Conservation (phyloP, 768 basidiomycete species). For the Sarcodon sp. region DNA sequence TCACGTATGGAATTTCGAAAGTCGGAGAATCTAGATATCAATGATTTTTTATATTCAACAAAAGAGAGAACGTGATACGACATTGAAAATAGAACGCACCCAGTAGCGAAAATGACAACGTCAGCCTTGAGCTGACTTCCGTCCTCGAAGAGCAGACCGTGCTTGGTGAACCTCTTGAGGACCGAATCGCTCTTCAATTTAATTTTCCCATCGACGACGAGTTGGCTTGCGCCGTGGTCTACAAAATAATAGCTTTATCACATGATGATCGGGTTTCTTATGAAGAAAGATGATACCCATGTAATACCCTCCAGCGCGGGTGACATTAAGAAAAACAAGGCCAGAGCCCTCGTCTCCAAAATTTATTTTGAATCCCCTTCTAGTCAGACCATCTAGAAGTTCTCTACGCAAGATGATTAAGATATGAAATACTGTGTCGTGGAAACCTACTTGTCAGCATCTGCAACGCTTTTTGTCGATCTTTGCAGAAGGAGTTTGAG, state of each 20-base stretch:
- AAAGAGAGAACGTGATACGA: neutral
- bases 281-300: conserved; percentile 15
- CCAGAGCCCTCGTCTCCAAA: conserved; percentile 26
- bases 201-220: conserved; percentile 36
- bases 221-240: conserved; percentile 24
- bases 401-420: conserved; percentile 12
- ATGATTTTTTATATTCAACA: neutral
- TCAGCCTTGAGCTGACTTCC: conserved; percentile 12
- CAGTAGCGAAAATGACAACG: conserved; percentile 15
- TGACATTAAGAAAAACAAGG: conserved; percentile 16
- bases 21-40: conserved; percentile 28
- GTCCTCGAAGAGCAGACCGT: conserved; percentile 10
- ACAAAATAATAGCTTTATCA: neutral
- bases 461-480: neutral
- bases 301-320: conserved; percentile 24
- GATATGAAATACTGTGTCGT: neutral
- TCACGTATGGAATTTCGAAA: conserved; percentile 22
- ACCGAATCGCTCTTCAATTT: conserved; percentile 29
- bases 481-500: neutral
- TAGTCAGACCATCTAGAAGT: conserved; percentile 23
- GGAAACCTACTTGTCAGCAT: neutral
- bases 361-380: conserved; percentile 23
- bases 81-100: conserved; percentile 3
- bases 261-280: neutral
- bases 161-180: conserved; percentile 15